A percentile compares a stretch with the other conserved stretches of the same genome.
These are phyloP conservation scores for Rosa persica DNA, from an alignment of 306 rosid species.

Conservation along the genomic window DNA sequence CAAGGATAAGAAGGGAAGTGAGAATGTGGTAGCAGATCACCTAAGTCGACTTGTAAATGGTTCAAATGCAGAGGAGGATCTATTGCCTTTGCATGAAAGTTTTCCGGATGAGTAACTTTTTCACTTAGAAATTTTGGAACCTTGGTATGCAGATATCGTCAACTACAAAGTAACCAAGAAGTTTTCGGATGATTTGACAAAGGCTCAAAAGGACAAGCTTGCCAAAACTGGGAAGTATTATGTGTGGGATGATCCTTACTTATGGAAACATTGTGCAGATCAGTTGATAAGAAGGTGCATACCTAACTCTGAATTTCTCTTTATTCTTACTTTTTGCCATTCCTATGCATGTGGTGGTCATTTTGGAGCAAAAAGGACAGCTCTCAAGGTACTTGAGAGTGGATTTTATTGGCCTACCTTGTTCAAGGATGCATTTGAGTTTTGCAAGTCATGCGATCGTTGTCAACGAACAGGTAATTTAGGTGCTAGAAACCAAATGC, in stretches of 20 bases:
- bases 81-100: no score
- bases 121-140: neutral
- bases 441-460: neutral
- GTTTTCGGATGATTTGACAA: no score
- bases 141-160: constrained; percentile 5
- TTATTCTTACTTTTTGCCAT: neutral
- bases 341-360: neutral
- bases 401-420: no score
- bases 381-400: neutral
- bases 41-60: no score
- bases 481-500: neutral
- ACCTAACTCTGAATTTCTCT: neutral
- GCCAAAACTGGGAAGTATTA: no score
- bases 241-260: no score
- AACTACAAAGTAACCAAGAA: neutral
- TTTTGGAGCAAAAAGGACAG: neutral
- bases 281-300: neutral
- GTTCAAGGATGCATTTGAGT: neutral
- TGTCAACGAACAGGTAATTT: neutral
- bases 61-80: neutral
- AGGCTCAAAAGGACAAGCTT: neutral
- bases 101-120: neutral
- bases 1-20: no score
- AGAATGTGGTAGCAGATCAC: neutral
- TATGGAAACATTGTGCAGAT: neutral